Base-by-base conservation (phyloP, 2,329 filamentous ascomycete genomes). In the Blumeria graminis region DNA sequence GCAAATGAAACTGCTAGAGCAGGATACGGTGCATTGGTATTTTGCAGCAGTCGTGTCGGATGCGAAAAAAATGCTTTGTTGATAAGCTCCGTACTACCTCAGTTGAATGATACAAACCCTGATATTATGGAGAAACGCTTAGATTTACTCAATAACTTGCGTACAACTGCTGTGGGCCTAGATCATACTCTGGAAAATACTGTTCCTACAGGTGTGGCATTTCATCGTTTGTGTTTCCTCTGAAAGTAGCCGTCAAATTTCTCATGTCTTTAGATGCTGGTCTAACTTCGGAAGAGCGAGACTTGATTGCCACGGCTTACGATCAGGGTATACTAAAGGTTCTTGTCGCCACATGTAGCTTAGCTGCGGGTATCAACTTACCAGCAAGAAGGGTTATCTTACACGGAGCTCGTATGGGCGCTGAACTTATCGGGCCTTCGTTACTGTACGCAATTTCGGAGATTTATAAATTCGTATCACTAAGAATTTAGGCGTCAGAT, bases 321-420 rank as follows among this genome's bases (percentile, higher is more conserved):
- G 84, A 88, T 63, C 67, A 70, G 41, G 82, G 84, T 0, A 71
- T 76, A 5, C 65, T 88, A 16, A 81, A 82, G 61, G 77, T 86
- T 0, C 80, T 86, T 55, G 78, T 86, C 14, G 84, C 84, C 39
- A 89, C 84, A 1, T 87, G 83, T 63, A 86, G 82, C 64, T 73
- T 89, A 57, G 84, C 84, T n/a, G 84, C 84, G 13, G 84, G 84
- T n/a, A 86, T 89, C 58, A 88, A 89, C 66, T 69, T 89, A 63
- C 76, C 76, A 13, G 84, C 84, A 7, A 73, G 84, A 56, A 72
- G 84, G 61, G 84, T 89, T 0, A 86, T 89, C 58, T 72, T 86
- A 32, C 83, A 86, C 64, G 82, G 79, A 59, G 83, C 81, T 34
- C 75, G 81, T 43, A 87, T 88, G 82, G 84, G 84, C 0, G 74